Evolutionary conservation across 2,329 filamentous ascomycete species (phyloP).

Genomic region (Penicillium sp.): DNA sequence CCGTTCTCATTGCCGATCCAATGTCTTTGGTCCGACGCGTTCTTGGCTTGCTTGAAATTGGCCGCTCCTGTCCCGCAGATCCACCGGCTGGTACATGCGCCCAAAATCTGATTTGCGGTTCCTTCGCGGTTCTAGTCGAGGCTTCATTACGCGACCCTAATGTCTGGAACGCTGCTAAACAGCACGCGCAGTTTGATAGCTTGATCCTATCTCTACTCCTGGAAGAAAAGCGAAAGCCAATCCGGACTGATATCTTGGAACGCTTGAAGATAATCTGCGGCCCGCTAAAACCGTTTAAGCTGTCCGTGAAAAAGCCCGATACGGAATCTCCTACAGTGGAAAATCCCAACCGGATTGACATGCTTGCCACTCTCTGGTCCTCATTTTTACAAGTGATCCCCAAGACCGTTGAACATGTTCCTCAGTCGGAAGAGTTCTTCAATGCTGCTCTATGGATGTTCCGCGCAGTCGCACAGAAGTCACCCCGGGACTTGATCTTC

Average conservation of each 20-base stretch:
- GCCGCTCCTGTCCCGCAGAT: slow-evolving; percentile 12
- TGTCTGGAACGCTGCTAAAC: slow-evolving; percentile 41
- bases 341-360: slow-evolving; percentile 29
- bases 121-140: slow-evolving; percentile 44
- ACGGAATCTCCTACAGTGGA: slow-evolving; percentile 19
- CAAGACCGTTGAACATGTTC: slow-evolving; percentile 29
- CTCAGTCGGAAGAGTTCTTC: slow-evolving; percentile 41
- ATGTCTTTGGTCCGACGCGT: slow-evolving; percentile 29
- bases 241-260: slow-evolving; percentile 34
- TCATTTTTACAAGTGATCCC: slow-evolving; percentile 36
- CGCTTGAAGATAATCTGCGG: slow-evolving; percentile 34
- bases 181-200: slow-evolving; percentile 29
- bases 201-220: slow-evolving; percentile 39
- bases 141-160: slow-evolving; percentile 40
- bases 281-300: slow-evolving; percentile 26
- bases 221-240: slow-evolving; percentile 34
- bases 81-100: slow-evolving; percentile 12
- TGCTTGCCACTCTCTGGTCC: slow-evolving; percentile 41
- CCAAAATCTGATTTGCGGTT: slow-evolving; percentile 35
- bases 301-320: slow-evolving; percentile 13
- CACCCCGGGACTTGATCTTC: slow-evolving; percentile 31
- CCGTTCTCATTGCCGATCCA: slow-evolving; percentile 30
- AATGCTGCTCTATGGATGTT: slow-evolving; percentile 39
- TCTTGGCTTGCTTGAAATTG: slow-evolving; percentile 29
- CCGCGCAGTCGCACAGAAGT: slow-evolving; percentile 34